Evolutionary conservation across 1,139 yeast genomes (phyloP), one percentile per base, ranked within the genome.

Genomic region (Suhomyces terraborum): DNA sequence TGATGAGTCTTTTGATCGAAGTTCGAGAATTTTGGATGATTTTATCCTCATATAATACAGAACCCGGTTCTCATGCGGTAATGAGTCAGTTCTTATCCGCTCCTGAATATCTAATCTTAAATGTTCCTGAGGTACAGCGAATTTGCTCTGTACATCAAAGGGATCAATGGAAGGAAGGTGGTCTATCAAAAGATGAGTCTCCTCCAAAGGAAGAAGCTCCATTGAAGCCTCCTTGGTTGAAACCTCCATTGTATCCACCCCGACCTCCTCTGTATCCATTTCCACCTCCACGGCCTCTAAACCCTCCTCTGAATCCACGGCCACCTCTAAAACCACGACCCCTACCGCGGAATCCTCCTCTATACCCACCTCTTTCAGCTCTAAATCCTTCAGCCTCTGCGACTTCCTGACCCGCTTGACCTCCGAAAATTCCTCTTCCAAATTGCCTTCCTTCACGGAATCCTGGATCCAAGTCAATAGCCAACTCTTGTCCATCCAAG

Each of bases 391-490:
- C 53, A 17, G 50, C 45, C 26, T 54, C 58, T 19, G 58, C 57
- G 13, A 55, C 58, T 51, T 72, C 77, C 37, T 68, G 75, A 33
- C 67, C 54, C 1, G 70, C 76, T 62, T 93, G 98, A 1, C 96
- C 98, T 39, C 98, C 98, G 49, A 80, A 81, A 20, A 77, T 75
- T 34, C 98, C 98, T 53, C 98, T 76, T 12, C 98, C 98, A 58
- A 82, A 91, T 59, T 93, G 97, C 52, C 98, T 74, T 1, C 98
- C 98, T 54, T 91, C 97, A 50, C 77, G 79, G 59, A 91, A 91
- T 0, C 98, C 98, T 0, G 97, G 96, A 58, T 91, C 98, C 53
- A 93, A 69, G 62, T 91, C 98, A 36, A 91, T 85, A 35, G 86
- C 82, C 51, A 91, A 75, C 21, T 73, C 71, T 47, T 88, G 81